Percentiles rank a stretch among this genome's conserved stretches.
Evolutionary conservation across 345 rosid species (phyloP).

Genomic region (Odontarrhena argentea): DNA sequence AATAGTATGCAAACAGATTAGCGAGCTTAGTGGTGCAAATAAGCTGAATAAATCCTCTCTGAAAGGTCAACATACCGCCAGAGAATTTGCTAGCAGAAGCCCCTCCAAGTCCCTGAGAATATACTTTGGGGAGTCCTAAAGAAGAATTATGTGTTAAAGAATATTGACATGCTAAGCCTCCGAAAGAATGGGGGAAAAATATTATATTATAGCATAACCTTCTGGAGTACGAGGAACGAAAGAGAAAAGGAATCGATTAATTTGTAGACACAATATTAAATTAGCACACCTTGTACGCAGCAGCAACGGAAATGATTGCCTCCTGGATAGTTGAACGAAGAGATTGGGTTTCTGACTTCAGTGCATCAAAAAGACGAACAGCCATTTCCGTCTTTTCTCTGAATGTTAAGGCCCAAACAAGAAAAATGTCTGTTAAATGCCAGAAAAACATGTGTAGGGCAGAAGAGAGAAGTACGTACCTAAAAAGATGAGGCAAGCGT

Average conservation of each 20-base stretch:
- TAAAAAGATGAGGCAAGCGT: slow-evolving; percentile 88
- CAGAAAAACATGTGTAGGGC: slow-evolving; percentile 29
- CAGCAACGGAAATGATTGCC: slow-evolving; percentile 75
- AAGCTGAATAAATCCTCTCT: slow-evolving; percentile 6
- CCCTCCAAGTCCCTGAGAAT: slow-evolving; percentile 72
- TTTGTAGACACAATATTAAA: slow-evolving; percentile 9
- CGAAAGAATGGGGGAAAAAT: slow-evolving; percentile 7
- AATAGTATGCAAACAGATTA: slow-evolving; percentile 11
- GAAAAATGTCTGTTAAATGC: slow-evolving; percentile 23
- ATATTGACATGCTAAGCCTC: slow-evolving; percentile 24
- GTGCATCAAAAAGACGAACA: slow-evolving; percentile 80
- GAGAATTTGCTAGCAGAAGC: slow-evolving; percentile 68
- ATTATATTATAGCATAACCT: slow-evolving; percentile 17
- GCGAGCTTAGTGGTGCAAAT: slow-evolving; percentile 2
- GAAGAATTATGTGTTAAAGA: slow-evolving; percentile 6
- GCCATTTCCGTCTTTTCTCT: slow-evolving; percentile 95
- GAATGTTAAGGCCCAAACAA: slow-evolving; percentile 30
- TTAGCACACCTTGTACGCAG: slow-evolving; percentile 74
- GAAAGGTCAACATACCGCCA: slow-evolving; percentile 53
- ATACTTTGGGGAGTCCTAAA: slow-evolving; percentile 68
- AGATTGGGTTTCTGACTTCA: slow-evolving; percentile 73
- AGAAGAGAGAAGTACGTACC: slow-evolving; percentile 51
- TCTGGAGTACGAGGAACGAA: slow-evolving; percentile 12
- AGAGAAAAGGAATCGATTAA: slow-evolving; percentile 15
- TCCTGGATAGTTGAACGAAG: slow-evolving; percentile 83